Percentiles rank a stretch among this genome's conserved stretches.
phyloP scores from a whole-genome alignment of 2,329 filamentous ascomycete genomes.

The Cercospora sesami region DNA sequence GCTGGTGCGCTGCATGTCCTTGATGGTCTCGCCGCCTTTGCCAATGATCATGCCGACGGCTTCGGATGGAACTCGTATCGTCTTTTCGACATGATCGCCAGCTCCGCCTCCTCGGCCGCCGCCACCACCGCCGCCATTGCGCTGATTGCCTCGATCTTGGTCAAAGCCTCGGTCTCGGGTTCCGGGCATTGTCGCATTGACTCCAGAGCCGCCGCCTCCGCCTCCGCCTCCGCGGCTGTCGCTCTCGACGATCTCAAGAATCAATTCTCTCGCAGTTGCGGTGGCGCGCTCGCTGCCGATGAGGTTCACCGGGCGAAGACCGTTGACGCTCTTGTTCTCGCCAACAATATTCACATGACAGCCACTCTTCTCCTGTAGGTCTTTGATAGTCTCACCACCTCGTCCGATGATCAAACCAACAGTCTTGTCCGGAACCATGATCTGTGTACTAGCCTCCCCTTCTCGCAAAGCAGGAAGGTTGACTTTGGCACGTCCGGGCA shows the following conservation, averaged over 20 bases:
- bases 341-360: constrained; percentile 95
- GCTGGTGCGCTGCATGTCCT: constrained; percentile 84
- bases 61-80: constrained; percentile 82
- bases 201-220: constrained; percentile 36
- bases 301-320: constrained; percentile 83
- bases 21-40: constrained; percentile 89
- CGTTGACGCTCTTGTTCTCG: constrained; percentile 89
- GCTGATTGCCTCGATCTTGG: constrained; percentile 31
- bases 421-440: constrained; percentile 92
- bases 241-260: constrained; percentile 92
- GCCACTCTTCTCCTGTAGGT: constrained; percentile 86
- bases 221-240: constrained; percentile 58
- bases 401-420: constrained; percentile 93
- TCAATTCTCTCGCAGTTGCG: constrained; percentile 77
- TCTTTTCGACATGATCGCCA: constrained; percentile 68
- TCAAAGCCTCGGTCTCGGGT: constrained; percentile 37
- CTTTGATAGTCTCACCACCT: constrained; percentile 87
- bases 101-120: constrained; percentile 46
- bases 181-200: constrained; percentile 23
- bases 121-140: constrained; percentile 43
- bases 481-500: constrained; percentile 40
- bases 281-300: constrained; percentile 77
- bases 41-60: constrained; percentile 96
- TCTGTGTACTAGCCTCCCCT: constrained; percentile 82
- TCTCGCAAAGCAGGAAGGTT: constrained; percentile 62